Evolutionary conservation across 805 yeast species (phyloP), one percentile per base, ranked within the genome.

Genomic region (Candida odintsovae): DNA sequence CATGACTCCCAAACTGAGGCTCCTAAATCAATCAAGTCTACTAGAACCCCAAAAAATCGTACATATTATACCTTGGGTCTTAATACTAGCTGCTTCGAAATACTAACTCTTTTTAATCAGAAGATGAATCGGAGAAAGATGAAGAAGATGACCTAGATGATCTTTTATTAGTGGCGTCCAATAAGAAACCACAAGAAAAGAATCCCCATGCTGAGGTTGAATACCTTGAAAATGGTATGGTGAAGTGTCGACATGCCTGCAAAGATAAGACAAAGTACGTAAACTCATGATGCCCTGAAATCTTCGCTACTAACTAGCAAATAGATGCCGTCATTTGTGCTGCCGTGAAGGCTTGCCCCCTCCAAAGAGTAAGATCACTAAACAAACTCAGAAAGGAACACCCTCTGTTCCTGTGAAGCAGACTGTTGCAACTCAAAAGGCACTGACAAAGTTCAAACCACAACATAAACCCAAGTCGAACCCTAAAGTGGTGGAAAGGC

Each of bases 251-350:
- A 37, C 80, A 76, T 51, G 42, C 57, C 4, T 76, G 80, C 49
- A 72, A 66, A 41, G 67, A 68, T 44, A 65, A 64, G 47, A 38
- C 53, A 2, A 54, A 36, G 53, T 58, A 40, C 7, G 57, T 43
- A 6, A 26, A 15, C 25, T 26, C n/a, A 16, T 21, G 21, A n/a
- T 6, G 15, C 12, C 16, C 26, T 12, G 5, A 20, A 7, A 7
- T 8, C 8, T 15, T 12, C 13, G 3, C 19, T 40, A 49, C 52
- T 49, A 48, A 60, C 51, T 58, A 57, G 39, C 25, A n/a, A 26
- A 1, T 15, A 59, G 52, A 0, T 76, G 79, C 45, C 66, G 78
- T 11, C 79, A 76, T 53, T 42, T 70, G 5, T 75, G 80, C 43
- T 76, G 80, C 47, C 66, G 70, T 36, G 73, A 71, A 33, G 79